These are phyloP conservation scores for Trichoderma asperellum DNA, from an alignment of 2,329 filamentous ascomycete genomes.

Conservation along the genomic window DNA sequence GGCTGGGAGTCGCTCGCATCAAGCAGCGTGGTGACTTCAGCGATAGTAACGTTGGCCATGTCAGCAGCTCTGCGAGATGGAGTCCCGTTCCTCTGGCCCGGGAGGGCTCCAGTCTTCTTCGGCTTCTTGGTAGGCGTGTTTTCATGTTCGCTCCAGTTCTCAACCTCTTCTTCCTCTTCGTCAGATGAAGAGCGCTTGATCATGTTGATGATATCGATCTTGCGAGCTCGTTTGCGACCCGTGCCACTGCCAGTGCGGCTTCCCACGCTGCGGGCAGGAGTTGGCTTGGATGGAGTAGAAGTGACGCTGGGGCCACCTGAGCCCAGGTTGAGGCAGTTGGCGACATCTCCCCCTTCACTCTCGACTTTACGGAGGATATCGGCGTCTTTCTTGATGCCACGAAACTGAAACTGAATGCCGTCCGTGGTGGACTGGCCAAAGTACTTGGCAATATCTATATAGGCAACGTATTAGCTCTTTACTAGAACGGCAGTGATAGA, in stretches of 20 bases:
- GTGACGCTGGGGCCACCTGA: slow-evolving; percentile 34
- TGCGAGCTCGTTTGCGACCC: slow-evolving; percentile 36
- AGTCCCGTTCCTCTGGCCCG: slow-evolving; percentile 35
- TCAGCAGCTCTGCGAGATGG: slow-evolving; percentile 41
- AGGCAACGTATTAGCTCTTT: slow-evolving; percentile 9
- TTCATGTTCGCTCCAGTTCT: slow-evolving; percentile 41
- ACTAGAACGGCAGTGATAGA: not conserved
- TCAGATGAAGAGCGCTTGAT: slow-evolving; percentile 39
- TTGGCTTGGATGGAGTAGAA: slow-evolving; percentile 40
- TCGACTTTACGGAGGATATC: slow-evolving; percentile 52
- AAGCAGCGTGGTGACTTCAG: slow-evolving; percentile 36
- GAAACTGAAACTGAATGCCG: slow-evolving; percentile 65
- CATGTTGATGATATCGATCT: slow-evolving; percentile 34
- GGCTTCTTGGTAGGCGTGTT: slow-evolving; percentile 46
- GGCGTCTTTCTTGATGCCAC: slow-evolving; percentile 58
- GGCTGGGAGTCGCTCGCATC: slow-evolving; percentile 38
- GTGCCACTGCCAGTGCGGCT: slow-evolving; percentile 36
- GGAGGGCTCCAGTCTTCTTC: slow-evolving; percentile 34
- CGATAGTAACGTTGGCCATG: slow-evolving; percentile 43
- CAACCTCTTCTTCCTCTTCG: slow-evolving; percentile 37
- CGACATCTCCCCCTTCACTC: slow-evolving; percentile 51
- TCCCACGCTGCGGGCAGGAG: slow-evolving; percentile 29
- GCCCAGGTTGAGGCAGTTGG: slow-evolving; percentile 43
- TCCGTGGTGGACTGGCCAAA: slow-evolving; percentile 62
- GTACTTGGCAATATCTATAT: slow-evolving; percentile 60